Percentiles rank a stretch among this genome's conserved stretches.
phyloP scores from a whole-genome alignment of 2,329 filamentous ascomycete species.

The Ceratocystis alfenasii region DNA sequence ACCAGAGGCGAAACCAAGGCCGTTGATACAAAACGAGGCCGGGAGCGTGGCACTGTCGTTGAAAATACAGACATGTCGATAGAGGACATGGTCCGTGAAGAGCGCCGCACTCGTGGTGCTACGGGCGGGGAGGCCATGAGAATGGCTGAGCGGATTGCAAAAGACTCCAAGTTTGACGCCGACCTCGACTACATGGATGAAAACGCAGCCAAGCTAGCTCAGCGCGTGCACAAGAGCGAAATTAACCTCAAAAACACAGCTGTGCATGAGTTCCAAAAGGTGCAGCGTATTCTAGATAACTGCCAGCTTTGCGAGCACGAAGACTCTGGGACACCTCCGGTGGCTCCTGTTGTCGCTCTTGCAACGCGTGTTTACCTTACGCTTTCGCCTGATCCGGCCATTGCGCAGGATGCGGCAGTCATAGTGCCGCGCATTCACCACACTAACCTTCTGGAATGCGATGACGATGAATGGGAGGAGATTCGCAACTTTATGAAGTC shows the following conservation, averaged over 20 bases:
- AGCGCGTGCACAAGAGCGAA: conserved; percentile 76
- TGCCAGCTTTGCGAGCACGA: conserved; percentile 92
- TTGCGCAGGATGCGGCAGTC: conserved; percentile 70
- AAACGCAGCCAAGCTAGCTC: conserved; percentile 81
- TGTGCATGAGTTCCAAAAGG: conserved; percentile 78
- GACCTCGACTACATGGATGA: conserved; percentile 97
- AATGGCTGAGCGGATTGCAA: conserved; percentile 85
- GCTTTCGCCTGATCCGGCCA: conserved; percentile 76
- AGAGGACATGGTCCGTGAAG: conserved; percentile 93
- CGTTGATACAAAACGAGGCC: conserved; percentile 67
- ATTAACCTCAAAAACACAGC: conserved; percentile 78
- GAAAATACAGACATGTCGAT: conserved; percentile 94
- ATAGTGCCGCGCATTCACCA: conserved; percentile 83
- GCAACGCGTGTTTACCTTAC: conserved; percentile 81
- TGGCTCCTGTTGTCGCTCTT: conserved; percentile 76
- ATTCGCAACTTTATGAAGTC: conserved; percentile 98
- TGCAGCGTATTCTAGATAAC: conserved; percentile 71
- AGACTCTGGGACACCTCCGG: conserved; percentile 57
- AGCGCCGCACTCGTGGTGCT: conserved; percentile 70
- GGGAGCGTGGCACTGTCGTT: conserved; percentile 70
- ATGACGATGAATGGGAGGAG: conserved; percentile 99
- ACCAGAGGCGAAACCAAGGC: conserved; percentile 59
- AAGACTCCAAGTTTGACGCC: conserved; percentile 80
- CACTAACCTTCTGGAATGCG: conserved; percentile 86
- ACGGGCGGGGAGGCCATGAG: conserved; percentile 67